phyloP scores from a whole-genome alignment of 2,329 filamentous ascomycete genomes.

The Lanzia echinophila region DNA sequence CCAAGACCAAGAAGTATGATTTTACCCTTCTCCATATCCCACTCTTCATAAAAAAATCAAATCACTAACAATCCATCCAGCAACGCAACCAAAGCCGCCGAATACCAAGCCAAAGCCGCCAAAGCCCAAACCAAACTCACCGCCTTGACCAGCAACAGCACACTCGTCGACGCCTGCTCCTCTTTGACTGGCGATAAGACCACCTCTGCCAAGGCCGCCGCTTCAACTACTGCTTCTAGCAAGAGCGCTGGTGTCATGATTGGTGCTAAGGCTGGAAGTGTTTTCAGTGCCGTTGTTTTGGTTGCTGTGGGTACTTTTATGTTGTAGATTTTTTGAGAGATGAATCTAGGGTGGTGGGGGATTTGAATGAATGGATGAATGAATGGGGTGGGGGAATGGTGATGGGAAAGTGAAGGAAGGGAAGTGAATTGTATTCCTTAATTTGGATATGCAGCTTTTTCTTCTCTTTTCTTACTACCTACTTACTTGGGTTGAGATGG shows the following conservation, averaged over 20 bases:
- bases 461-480: no score
- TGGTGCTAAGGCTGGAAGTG: background rate
- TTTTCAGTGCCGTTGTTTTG: background rate
- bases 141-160: slow-evolving; percentile 12
- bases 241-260: background rate
- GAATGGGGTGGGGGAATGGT: background rate
- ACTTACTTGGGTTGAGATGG: no score
- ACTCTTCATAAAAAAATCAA: background rate
- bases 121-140: slow-evolving; percentile 10
- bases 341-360: no score
- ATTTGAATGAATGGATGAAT: background rate
- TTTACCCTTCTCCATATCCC: background rate
- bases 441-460: background rate
- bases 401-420: background rate
- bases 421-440: background rate
- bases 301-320: background rate
- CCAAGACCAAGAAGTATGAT: slow-evolving; percentile 4
- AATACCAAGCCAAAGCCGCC: slow-evolving; percentile 9
- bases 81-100: slow-evolving; percentile 14
- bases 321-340: no score
- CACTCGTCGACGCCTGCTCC: slow-evolving; percentile 14
- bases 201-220: background rate
- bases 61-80: background rate
- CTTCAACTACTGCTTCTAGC: background rate
- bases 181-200: background rate